Evolutionary conservation across 2,329 filamentous ascomycete species (phyloP), one percentile per base, ranked within the genome.

Genomic region (Talaromyces sp.): DNA sequence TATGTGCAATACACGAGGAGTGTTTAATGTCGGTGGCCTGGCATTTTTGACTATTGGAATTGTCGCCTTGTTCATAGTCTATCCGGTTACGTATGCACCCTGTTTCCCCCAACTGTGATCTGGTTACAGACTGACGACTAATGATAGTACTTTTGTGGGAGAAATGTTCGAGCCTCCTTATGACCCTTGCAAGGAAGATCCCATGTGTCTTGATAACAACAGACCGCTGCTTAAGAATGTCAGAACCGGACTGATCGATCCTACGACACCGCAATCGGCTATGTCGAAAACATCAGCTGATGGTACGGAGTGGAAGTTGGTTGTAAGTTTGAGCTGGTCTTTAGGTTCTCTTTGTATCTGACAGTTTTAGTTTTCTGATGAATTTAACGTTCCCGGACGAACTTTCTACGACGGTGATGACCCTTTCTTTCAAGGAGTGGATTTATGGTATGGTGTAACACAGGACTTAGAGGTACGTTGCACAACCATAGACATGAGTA

Each of bases 341-440:
- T 9, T 55, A 13, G 38, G 13, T n/a, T 21, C 13, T n/a, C 17
- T 56, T 41, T 4, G 17, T 32, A 11, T 26, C 24, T 29, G 52
- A 31, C 63, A 26, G 9, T 38, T 6, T 4, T 35, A 84, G 79
- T 89, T 88, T 68, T 89, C 87, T 3, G 88, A 90, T 69, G 88
- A 90, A 68, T 90, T 90, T 73, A 89, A 89, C 64, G 81, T 73
- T 2, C 80, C 83, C 55, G 87, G 86, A 19, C 81, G 88, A 55
- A 88, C 86, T 3, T 90, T 90, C 67, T 90, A 89, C 69, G 82
- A 86, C 46, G 86, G 83, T 6, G 88, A 90, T 67, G 88, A 90
- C 69, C 82, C 88, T 0, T 90, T 81, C 69, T 89, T 86, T 68
- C 82, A 87, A 69, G 88, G 81, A 26, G 81, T 89, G 38, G 86